These are phyloP conservation scores for Xylaria hypoxylon DNA, from an alignment of 2,329 filamentous ascomycete species.

Conservation along the genomic window DNA sequence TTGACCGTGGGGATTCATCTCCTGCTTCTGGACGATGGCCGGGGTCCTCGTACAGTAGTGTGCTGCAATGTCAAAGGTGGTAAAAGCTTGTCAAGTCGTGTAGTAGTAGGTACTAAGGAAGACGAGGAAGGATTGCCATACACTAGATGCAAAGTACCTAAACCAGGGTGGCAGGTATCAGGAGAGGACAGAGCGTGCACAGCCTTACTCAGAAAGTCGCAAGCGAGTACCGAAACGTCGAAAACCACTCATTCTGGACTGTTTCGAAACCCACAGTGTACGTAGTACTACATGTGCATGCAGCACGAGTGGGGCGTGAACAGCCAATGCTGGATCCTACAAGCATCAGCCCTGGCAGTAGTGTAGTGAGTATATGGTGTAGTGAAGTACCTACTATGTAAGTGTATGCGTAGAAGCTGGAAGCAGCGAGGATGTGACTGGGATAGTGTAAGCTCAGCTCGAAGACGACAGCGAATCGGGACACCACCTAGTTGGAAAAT, in stretches of 20 bases:
- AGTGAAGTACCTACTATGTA: no score
- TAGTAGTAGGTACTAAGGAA: no score
- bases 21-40: constrained; percentile 6
- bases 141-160: constrained; percentile 9
- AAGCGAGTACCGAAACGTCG: neutral
- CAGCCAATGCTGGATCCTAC: neutral
- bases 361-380: no score
- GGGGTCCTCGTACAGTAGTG: constrained; percentile 8
- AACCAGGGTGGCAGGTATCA: constrained; percentile 19
- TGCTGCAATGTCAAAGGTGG: neutral
- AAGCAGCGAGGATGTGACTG: constrained; percentile 1
- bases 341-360: constrained; percentile 1
- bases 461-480: constrained; percentile 26
- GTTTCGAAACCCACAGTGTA: constrained; percentile 14
- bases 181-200: constrained; percentile 7
- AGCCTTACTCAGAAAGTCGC: constrained; percentile 29
- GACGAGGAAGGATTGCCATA: constrained; percentile 14
- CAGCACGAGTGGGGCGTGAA: constrained; percentile 10
- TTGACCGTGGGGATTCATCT: constrained; percentile 16
- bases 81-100: constrained; percentile 16
- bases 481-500: constrained; percentile 9
- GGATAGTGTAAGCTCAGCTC: constrained; percentile 29
- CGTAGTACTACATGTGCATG: constrained; percentile 1
- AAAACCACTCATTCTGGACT: neutral
- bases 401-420: neutral